Evolutionary conservation across 208 protist genomes (phyloP).

Genomic region (Crithidia bombi): DNA sequence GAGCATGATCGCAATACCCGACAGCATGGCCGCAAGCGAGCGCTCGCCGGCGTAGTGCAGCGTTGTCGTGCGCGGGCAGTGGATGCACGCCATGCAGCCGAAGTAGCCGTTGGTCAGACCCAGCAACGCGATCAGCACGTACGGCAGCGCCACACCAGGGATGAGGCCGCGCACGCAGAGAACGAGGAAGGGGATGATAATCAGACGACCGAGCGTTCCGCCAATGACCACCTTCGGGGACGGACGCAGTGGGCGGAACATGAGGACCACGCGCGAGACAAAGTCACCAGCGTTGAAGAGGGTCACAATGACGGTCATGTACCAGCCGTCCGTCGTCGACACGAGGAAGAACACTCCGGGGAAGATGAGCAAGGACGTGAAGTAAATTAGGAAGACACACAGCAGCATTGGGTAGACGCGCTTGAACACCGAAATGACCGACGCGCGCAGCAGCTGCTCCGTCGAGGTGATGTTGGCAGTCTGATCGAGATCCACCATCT

Average conservation of each 20-base stretch:
- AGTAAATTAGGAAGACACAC: slow-evolving; percentile 66
- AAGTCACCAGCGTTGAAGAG: slow-evolving; percentile 78
- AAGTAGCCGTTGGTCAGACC: slow-evolving; percentile 85
- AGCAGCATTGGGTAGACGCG: slow-evolving; percentile 75
- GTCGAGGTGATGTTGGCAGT: slow-evolving; percentile 55
- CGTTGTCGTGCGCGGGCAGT: slow-evolving; percentile 48
- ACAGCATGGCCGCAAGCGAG: slow-evolving; percentile 55
- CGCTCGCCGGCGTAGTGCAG: slow-evolving; percentile 66
- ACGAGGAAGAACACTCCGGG: slow-evolving; percentile 72
- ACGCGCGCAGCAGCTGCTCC: slow-evolving; percentile 65
- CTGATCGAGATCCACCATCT: slow-evolving; percentile 61
- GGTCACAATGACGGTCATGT: slow-evolving; percentile 55
- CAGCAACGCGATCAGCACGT: slow-evolving; percentile 54
- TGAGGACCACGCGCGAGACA: slow-evolving; percentile 43
- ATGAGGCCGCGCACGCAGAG: slow-evolving; percentile 69
- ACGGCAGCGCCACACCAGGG: slow-evolving; percentile 42
- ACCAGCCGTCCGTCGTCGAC: slow-evolving; percentile 47
- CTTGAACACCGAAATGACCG: slow-evolving; percentile 47
- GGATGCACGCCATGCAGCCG: slow-evolving; percentile 70
- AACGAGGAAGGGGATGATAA: slow-evolving; percentile 59
- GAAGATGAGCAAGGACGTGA: slow-evolving; percentile 66
- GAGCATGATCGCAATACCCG: slow-evolving; percentile 52
- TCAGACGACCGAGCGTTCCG: slow-evolving; percentile 49
- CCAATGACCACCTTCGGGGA: slow-evolving; percentile 51
- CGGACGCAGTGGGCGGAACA: slow-evolving; percentile 46